Evolutionary conservation across 78 protist species (phyloP).

Genomic region (Tieghemostelium lacteum): DNA sequence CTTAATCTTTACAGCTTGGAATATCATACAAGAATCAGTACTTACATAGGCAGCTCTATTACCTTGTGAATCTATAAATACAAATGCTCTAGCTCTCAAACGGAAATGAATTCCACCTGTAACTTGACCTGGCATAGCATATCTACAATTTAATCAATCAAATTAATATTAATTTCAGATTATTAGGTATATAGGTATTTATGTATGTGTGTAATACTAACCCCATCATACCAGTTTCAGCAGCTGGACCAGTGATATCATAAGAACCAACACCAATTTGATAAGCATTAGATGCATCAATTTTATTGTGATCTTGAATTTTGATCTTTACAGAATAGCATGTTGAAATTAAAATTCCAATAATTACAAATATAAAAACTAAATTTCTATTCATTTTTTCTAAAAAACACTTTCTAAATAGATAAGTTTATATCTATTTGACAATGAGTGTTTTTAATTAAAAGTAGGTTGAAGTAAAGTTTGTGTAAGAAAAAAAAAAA

Average conservation of each 20-base stretch:
- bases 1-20: constrained; percentile 50
- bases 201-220: background rate
- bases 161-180: constrained; percentile 4
- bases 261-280: constrained; percentile 81
- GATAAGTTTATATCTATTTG: no score
- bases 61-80: constrained; percentile 50
- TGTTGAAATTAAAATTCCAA: no score
- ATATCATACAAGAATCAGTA: constrained; percentile 81
- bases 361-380: no score
- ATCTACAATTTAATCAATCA: constrained; percentile 86
- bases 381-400: no score
- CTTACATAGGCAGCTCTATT: constrained; percentile 74
- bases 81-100: constrained; percentile 76
- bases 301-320: background rate
- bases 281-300: constrained; percentile 35
- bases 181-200: background rate
- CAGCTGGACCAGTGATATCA: constrained; percentile 88
- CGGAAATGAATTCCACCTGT: constrained; percentile 75
- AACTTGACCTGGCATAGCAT: constrained; percentile 76
- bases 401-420: no score
- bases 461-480: no score
- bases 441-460: no score
- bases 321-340: constrained; percentile 35
- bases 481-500: no score
- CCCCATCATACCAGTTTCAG: constrained; percentile 17